phyloP scores from a whole-genome alignment of 306 rosid genomes.

The Trifolium repens region DNA sequence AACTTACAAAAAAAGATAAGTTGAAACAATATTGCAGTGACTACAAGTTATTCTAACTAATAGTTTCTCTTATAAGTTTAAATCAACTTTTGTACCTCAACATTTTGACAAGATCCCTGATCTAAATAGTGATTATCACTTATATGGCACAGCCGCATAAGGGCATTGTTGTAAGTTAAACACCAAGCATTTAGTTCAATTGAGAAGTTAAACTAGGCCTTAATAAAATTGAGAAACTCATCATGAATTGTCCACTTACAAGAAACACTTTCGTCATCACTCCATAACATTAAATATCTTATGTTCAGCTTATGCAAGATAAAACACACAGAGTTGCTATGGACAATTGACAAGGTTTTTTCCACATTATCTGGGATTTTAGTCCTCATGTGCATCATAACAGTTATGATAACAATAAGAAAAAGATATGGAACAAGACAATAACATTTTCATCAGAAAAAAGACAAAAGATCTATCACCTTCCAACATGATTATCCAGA shows the following conservation, averaged over 20 bases:
- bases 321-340: background rate
- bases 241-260: background rate
- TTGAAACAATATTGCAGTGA: background rate
- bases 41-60: slow-evolving; percentile 7
- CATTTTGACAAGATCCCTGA: background rate
- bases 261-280: background rate
- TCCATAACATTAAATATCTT: background rate
- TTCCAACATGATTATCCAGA: background rate
- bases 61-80: slow-evolving; percentile 6
- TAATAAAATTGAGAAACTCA: background rate
- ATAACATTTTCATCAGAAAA: background rate
- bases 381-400: background rate
- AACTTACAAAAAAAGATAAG: slow-evolving; percentile 9
- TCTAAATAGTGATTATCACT: background rate
- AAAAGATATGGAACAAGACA: background rate
- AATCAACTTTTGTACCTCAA: slow-evolving; percentile 11
- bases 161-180: slow-evolving; percentile 1
- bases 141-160: background rate
- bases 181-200: background rate
- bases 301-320: background rate
- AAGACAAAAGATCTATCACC: no score
- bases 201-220: background rate
- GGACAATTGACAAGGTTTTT: background rate
- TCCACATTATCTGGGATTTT: background rate
- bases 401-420: background rate